Evolutionary conservation across 2,329 filamentous ascomycete genomes (phyloP), one percentile per base, ranked within the genome.

Genomic region (Penicillium sp.): DNA sequence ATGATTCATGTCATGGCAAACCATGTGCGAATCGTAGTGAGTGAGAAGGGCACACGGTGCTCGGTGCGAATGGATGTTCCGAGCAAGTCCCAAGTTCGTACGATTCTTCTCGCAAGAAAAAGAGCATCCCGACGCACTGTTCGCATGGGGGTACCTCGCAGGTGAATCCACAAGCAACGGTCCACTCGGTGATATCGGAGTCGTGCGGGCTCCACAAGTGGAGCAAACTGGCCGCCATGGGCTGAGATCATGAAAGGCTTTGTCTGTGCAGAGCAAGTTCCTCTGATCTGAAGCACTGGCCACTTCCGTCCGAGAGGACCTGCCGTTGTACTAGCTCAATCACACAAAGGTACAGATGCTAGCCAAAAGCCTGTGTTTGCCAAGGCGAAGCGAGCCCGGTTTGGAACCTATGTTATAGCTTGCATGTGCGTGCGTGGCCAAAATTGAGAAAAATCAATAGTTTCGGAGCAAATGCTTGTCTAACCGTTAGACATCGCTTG

Each of bases 171-270:
- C 42, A 45, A 45, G 34, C 29, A 48, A 56, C 53, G 48, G 44
- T 28, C 24, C 37, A 45, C 42, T 45, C 42, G 42, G 42, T 31
- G 42, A 23, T 37, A 45, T 43, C 48, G 49, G 52, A 47, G 50
- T 45, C 29, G 54, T 51, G 52, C 55, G 31, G 51, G 26, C 33
- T 56, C 58, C 58, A 56, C 58, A 39, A 28, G 58, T 61, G 58
- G 58, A 59, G 52, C 28, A 39, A 39, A 6, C 23, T 46, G 28
- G 46, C 19, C 52, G 26, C 42, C 33, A 45, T 45, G 26, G 42
- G 21, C 19, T 40, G 16, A 18, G 19, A 29, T 19, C 21, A 40
- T 19, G 46, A 16, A 37, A 50, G 50, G 31, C 40, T 26, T 26
- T 34, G 31, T 21, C 34, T 21, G 46, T 49, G 33, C 46, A 26